Percentiles rank a stretch among this genome's conserved stretches.
These are phyloP conservation scores for Hamamelis virginiana DNA, from an alignment of 164 flowering plant species.

Conservation along the genomic window DNA sequence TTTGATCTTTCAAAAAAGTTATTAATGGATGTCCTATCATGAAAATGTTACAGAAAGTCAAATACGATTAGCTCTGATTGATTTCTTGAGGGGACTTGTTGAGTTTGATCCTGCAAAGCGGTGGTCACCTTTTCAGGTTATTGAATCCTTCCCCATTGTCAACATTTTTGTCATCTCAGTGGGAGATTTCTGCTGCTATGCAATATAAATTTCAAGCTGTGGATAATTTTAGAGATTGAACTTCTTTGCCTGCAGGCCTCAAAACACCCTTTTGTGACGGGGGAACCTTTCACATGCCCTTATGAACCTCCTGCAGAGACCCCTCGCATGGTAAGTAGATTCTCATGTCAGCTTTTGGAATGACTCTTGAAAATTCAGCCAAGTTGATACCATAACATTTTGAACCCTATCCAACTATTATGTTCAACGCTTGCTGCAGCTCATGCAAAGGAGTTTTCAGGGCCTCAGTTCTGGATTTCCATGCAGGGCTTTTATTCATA, in stretches of 20 bases:
- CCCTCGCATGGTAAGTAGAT: constrained; percentile 67
- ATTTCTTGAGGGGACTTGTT: constrained; percentile 92
- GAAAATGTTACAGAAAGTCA: constrained; percentile 56
- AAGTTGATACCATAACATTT: background rate
- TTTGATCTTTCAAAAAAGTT: constrained; percentile 1
- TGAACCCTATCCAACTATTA: background rate
- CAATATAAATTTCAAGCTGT: background rate
- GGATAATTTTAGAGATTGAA: background rate
- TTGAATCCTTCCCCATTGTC: constrained; percentile 1
- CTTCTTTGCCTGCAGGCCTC: constrained; percentile 67
- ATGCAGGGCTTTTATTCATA: too few relatives aligned
- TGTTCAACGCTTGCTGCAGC: too few relatives aligned
- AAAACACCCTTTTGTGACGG: constrained; percentile 92
- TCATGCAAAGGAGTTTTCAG: too few relatives aligned
- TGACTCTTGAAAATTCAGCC: background rate
- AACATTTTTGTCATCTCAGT: background rate
- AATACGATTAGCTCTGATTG: constrained; percentile 78
- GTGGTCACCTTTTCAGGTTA: constrained; percentile 98
- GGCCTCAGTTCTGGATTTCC: too few relatives aligned
- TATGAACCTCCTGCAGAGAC: constrained; percentile 82
- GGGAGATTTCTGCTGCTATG: background rate
- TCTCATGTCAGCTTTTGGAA: background rate
- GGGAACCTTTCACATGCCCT: constrained; percentile 85
- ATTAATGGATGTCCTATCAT: constrained; percentile 13
- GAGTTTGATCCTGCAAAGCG: constrained; percentile 98